Evolutionary conservation across 495 filamentous ascomycete genomes (phyloP).

Genomic region (Daldinia bambusicola): DNA sequence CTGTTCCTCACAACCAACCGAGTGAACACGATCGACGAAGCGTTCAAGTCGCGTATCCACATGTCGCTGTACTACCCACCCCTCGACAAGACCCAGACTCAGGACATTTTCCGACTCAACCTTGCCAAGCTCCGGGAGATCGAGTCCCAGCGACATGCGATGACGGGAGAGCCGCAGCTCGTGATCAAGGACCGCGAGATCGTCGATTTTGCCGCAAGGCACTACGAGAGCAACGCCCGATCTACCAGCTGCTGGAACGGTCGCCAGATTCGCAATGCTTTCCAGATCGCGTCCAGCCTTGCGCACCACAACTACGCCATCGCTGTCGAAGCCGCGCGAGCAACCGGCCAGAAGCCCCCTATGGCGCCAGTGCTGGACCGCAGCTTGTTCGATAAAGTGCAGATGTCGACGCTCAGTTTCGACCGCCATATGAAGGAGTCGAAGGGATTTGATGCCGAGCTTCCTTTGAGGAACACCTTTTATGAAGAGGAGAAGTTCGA

Average conservation of each 20-base stretch:
- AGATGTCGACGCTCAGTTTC: conserved; percentile 52
- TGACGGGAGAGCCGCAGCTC: conserved; percentile 44
- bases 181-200: conserved; percentile 54
- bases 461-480: conserved; percentile 35
- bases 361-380: conserved; percentile 43
- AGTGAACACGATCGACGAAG: conserved; percentile 58
- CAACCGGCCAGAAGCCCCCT: conserved; percentile 42
- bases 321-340: conserved; percentile 58
- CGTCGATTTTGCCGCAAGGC: conserved; percentile 67
- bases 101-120: conserved; percentile 84
- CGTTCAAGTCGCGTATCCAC: conserved; percentile 64
- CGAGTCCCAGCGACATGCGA: conserved; percentile 58
- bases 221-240: conserved; percentile 58
- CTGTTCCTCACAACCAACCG: conserved; percentile 66
- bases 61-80: conserved; percentile 65
- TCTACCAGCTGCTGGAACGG: conserved; percentile 58
- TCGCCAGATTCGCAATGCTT: conserved; percentile 68
- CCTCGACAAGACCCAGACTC: conserved; percentile 75
- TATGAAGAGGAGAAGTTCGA: conserved; percentile 33
- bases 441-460: conserved; percentile 34
- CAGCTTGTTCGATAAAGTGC: conserved; percentile 48
- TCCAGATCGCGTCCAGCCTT: conserved; percentile 68
- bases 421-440: conserved; percentile 46
- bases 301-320: conserved; percentile 64
- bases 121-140: conserved; percentile 62